Base-by-base conservation (phyloP, 2,329 filamentous ascomycete genomes). In the Penicillium frequentans region DNA sequence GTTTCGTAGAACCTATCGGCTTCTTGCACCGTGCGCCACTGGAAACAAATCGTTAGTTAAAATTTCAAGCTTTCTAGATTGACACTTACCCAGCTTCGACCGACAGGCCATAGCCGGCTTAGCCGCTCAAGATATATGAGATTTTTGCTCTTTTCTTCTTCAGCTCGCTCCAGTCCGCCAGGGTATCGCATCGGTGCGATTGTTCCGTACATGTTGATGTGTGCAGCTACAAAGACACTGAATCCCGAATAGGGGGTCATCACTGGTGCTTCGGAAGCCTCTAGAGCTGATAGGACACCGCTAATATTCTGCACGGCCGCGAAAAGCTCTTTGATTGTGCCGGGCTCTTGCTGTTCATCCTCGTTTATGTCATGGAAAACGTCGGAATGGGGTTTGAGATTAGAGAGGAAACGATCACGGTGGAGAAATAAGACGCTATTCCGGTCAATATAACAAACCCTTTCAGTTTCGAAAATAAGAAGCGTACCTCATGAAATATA, bases 191-290 rank as follows among this genome's bases (percentile, higher is more conserved):
- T 56, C 1, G 72, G 71, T 0, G 62, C 67, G 10, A 74, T 68
- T 7, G 72, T 73, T 2, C 72, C 72, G 52, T 74, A 74, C 72
- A 74, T 74, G 46, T 74, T 74, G 45, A 74, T 72, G 43, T 74
- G 72, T 3, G 70, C 72, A 10, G 72, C 70, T 13, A 74, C 72
- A 39, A 74, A 74, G 35, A 74, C 64, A 27, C 72, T 74, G 57
- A 74, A 74, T 6, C 72, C 72, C 0, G 72, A 71, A 51, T 74
- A 74, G 3, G 72, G 72, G 1, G 72, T 73, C 51, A 74, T 73
- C 1, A 74, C 68, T 0, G 71, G 63, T 2, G 72, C 68, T 21
- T 62, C 64, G 0, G 69, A 74, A 39, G 65, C 61, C 23, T 73
- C 69, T 2, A 74, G 52, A 1, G 69, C 70, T 5, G 66, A 63